Evolutionary conservation across 202 grass and related monocot genomes (phyloP), one percentile per base, ranked within the genome.

Genomic region (Zoysia matrella): DNA sequence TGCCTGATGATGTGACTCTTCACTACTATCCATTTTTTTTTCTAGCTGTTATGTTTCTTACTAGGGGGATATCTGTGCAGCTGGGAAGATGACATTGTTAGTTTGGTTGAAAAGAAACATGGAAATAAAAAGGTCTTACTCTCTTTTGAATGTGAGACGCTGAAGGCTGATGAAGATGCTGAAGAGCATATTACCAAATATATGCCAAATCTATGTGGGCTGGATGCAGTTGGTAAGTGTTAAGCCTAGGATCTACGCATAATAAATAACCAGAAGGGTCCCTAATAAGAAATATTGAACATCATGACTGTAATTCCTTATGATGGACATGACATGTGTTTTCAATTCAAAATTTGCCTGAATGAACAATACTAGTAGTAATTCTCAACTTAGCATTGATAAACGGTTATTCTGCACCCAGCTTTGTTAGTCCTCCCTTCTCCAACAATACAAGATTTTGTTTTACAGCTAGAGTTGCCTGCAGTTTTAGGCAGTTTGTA

Each of bases 61-160:
- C 8, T 69, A n/a, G 3, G 69, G 5, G 5, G 55, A 52, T 75
- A 9, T 47, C 39, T 51, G 18, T 85, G 47, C 74, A 95, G 95
- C 64, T 98, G 92, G 92, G 95, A 93, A 85, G 86, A 98, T 36
- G 90, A 89, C 55, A 45, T 95, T 72, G 81, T 98, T 80, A 87
- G 85, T 42, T 81, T 98, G 87, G 83, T 95, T 72, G 89, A 95
- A 76, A 86, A 93, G 84, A 80, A 95, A 47, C 75, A 92, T 82
- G 86, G 83, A 46, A 93, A 87, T 47, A 50, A 65, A 67, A 85
- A 89, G 64, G 89, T 91, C 50, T 72, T 77, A 52, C 6, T 98
- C 39, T 91, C 90, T 65, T 98, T 98, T 0, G 82, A 91, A 71
- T 95, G 95, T 43, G 92, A 94, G 77, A 95, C 89, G 8, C 71